Base-by-base conservation (phyloP, 768 basidiomycete genomes). In the Lactarius tabidus region DNA sequence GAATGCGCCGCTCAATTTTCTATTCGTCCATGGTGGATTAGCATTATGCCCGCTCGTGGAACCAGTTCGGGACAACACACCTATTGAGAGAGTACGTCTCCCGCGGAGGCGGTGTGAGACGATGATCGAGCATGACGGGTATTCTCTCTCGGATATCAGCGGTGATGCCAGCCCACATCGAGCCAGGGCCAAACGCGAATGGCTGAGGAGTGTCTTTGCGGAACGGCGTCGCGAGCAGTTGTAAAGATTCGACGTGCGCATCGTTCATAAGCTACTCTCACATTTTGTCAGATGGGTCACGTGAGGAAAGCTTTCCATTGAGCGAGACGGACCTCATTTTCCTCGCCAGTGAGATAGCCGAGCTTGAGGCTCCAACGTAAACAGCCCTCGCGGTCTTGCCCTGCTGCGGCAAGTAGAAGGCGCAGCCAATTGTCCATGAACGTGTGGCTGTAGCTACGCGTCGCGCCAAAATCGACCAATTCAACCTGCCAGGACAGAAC, bases 51-150 rank as follows among this genome's bases (percentile, higher is more conserved):
- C n/a, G 14, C 23, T 10, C 12, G 23, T 28, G 3, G 17, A 29
- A n/a, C 3, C 18, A 2, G 20, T 2, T 17, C 33, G 12, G 6
- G 2, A 23, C n/a, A 18, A 73, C 83, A 62, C 66, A 88, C 89
- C 94, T 79, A 74, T 99, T 98, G 60, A 98, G 77, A 74, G 91
- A 93, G 75, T 98, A 98, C 1, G 96, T 98, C 77, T 98, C 95
- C 63, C 85, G 79, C 0, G 96, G 96, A 2, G 96, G 96, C 0
- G 96, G 96, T 0, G 93, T 95, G 33, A 97, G 80, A 56, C 95
- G 81, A 71, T 97, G 82, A 70, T 83, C 80, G 63, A 99, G 81
- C 94, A 99, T 98, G 60, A 90, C 79, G 1, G 96, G 95, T 54
- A 99, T 98, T 36, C 84, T 81, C 4, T 79, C 82, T 29, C 94